Evolutionary conservation across 805 yeast genomes (phyloP).

Genomic region (Suhomyces sp.): DNA sequence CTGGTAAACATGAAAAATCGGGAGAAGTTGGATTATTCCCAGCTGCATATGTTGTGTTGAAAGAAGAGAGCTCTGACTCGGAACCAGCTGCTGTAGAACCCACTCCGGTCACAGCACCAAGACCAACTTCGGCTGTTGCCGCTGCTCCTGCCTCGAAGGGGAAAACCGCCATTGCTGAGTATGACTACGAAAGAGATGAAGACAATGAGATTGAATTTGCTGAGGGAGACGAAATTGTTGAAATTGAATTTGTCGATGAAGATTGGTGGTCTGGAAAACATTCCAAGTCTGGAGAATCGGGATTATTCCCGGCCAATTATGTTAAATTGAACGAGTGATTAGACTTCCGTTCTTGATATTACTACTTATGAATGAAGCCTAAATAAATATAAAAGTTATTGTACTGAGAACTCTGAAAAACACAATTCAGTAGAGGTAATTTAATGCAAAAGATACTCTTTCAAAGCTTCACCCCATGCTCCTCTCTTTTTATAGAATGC

Average conservation of each 20-base stretch:
- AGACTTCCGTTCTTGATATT: too few species aligned
- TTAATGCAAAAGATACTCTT: too few species aligned
- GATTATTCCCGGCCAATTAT: conserved; percentile 89
- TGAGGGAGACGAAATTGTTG: conserved; percentile 78
- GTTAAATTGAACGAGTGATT: conserved; percentile 43
- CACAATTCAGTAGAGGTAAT: too few species aligned
- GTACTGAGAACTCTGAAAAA: too few species aligned
- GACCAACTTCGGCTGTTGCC: conserved; percentile 16
- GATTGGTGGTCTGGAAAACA: conserved; percentile 97
- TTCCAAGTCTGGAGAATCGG: conserved; percentile 63
- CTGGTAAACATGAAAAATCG: conserved; percentile 39
- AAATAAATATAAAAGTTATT: too few species aligned
- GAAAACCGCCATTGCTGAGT: conserved; percentile 61
- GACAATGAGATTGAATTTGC: conserved; percentile 84
- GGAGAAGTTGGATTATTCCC: conserved; percentile 58
- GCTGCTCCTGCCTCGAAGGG: conserved; percentile 13
- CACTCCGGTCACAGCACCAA: conserved; percentile 14
- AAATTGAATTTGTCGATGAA: conserved; percentile 86
- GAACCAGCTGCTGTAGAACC: conserved; percentile 12
- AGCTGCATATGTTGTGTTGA: conserved; percentile 48
- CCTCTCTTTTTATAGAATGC: conserved; percentile 37
- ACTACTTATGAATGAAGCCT: too few species aligned
- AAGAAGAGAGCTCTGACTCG: conserved; percentile 10
- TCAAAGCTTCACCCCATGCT: conserved; percentile 41
- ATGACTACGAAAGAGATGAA: conserved; percentile 86